Evolutionary conservation across 139 green algal species (phyloP), one percentile per base, ranked within the genome.

Genomic region (Chlamydomonas sphaeroides): DNA sequence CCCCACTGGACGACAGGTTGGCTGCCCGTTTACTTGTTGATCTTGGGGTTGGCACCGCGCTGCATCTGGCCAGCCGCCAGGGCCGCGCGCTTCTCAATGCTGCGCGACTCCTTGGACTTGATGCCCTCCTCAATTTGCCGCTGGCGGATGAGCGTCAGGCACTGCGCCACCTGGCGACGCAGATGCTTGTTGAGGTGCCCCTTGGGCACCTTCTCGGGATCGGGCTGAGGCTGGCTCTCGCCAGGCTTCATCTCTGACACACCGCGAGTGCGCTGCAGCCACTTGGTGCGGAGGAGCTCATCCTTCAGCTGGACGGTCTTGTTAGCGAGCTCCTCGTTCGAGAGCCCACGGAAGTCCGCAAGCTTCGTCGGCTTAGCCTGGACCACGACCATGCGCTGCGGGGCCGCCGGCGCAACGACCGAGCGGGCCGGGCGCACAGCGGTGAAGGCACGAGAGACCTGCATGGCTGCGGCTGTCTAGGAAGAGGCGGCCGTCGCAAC

Each of bases 101-200:
- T 51, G 35, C 80, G 74, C 21, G 65, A 78, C 25, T 85, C 49
- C 71, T 78, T 80, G 49, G 49, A 26, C 61, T 70, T 41, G 38
- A 93, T 84, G 80, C 87, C 87, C 3, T 88, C 90, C 33, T 76
- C 80, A 10, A 89, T 82, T 80, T 93, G 86, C 14, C 87, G 76
- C 78, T 91, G 71, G 33, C 90, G 84, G 62, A 89, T 36, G 21
- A 93, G 35, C 11, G 90, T 93, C 57, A 88, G 72, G 59, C 90
- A 82, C 84, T 92, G 87, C 0, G 90, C 87, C 66, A 91, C 69
- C 51, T 91, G 87, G 10, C 73, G 74, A 23, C 84, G 84, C 20
- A 86, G n/a, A 66, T 90, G 72, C 86, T 89, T 91, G 78, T 89
- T 90, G 51, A 89, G n/a, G 65, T 91, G 59, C 33, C 65, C 76